Conservation (phyloP, 1,284 basidiomycete genomes). For the Exobasidium rhododendri region DNA sequence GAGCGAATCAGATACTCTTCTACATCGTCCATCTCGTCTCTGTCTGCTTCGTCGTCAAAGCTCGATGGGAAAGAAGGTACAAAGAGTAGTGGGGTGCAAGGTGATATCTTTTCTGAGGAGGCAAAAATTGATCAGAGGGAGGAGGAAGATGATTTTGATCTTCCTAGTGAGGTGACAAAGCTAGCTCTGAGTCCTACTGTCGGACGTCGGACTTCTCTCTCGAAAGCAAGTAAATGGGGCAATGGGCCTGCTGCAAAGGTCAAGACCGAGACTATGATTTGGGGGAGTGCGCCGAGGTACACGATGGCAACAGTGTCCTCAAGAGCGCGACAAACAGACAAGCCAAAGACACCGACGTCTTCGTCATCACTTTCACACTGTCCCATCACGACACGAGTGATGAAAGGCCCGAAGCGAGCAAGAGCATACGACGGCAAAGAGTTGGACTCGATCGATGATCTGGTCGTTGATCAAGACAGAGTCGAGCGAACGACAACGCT, state of each 20-base stretch:
- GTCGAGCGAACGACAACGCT: not conserved
- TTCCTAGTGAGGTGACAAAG: conserved; percentile 26
- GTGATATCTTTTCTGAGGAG: too few species aligned
- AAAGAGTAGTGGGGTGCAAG: too few species aligned
- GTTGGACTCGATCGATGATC: conserved; percentile 83
- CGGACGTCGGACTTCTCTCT: conserved; percentile 31
- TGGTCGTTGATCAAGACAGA: conserved; percentile 60
- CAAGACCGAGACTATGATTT: not conserved
- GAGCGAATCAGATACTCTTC: not conserved
- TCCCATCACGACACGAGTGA: conserved; percentile 16
- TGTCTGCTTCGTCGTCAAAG: not conserved
- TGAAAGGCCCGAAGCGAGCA: conserved; percentile 70
- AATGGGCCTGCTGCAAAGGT: not conserved
- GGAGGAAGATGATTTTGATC: conserved; percentile 28
- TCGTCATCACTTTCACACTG: not conserved
- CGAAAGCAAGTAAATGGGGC: conserved; percentile 15
- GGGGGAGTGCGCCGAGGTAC: conserved; percentile 2
- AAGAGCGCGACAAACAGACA: not conserved
- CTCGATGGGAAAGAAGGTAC: not conserved
- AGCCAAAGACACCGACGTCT: not conserved
- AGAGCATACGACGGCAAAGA: conserved; percentile 84
- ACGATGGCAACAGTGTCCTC: not conserved
- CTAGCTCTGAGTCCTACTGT: conserved; percentile 34
- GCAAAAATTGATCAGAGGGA: too few species aligned
- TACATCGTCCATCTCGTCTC: conserved; percentile 3